These are phyloP conservation scores for Brassica incana DNA, from an alignment of 345 rosid species.

Conservation along the genomic window DNA sequence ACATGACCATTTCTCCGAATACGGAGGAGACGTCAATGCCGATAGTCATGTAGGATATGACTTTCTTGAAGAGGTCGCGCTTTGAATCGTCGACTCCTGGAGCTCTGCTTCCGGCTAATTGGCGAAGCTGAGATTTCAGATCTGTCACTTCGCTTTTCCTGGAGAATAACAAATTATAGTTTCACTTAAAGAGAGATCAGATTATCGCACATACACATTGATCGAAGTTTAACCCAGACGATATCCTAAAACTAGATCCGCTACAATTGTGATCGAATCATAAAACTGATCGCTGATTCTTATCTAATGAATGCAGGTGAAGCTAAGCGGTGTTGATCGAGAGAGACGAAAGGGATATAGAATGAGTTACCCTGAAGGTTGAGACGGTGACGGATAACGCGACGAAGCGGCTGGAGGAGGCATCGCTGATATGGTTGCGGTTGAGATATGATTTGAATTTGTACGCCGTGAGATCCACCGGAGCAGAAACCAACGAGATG, in stretches of 20 bases:
- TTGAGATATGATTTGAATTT: background rate
- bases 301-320: background rate
- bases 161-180: conserved; percentile 22
- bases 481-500: conserved; percentile 22
- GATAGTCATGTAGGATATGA: conserved; percentile 88
- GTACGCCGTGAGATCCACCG: conserved; percentile 32
- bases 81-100: conserved; percentile 96
- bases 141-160: conserved; percentile 96
- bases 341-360: background rate
- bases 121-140: conserved; percentile 90
- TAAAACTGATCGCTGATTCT: background rate
- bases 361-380: conserved; percentile 83
- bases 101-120: conserved; percentile 93
- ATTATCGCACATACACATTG: background rate
- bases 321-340: background rate
- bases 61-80: conserved; percentile 93
- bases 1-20: conserved; percentile 99
- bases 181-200: background rate
- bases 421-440: conserved; percentile 45
- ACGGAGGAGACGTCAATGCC: conserved; percentile 92
- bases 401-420: conserved; percentile 84
- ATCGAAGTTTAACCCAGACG: background rate
- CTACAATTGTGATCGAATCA: conserved; percentile 16
- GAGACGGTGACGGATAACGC: conserved; percentile 87
- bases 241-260: conserved; percentile 24